Percentiles rank a stretch among this genome's conserved stretches.
Conservation (phyloP, 139 green algal genomes). For the Coccomyxa sp. region DNA sequence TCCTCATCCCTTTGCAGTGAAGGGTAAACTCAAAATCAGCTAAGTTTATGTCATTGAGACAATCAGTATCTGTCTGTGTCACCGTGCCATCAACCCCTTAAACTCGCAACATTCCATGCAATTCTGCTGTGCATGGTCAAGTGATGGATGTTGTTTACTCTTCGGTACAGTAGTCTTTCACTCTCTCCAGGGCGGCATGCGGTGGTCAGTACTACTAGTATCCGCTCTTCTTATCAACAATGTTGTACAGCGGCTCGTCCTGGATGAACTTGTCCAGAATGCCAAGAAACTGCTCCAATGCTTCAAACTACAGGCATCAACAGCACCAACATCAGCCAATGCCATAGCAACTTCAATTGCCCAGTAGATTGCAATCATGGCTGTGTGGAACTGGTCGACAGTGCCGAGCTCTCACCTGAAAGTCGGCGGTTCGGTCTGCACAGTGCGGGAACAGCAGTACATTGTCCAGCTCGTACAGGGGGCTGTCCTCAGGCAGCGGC, state of each 20-base stretch:
- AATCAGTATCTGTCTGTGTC: too few species aligned
- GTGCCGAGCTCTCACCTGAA: neutral
- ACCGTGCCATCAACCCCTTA: too few species aligned
- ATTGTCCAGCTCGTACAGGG: constrained; percentile 71
- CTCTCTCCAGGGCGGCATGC: too few species aligned
- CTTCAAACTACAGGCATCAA: constrained; percentile 5
- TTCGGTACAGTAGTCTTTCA: too few species aligned
- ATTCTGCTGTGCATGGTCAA: too few species aligned
- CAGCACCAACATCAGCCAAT: neutral
- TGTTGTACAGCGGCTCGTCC: constrained; percentile 58
- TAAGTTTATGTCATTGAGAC: too few species aligned
- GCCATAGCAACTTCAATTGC: neutral
- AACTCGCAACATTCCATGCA: too few species aligned
- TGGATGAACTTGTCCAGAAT: constrained; percentile 9
- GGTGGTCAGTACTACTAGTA: constrained; percentile 58
- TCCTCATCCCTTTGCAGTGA: too few species aligned
- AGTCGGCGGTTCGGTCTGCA: constrained; percentile 48
- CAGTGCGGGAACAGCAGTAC: constrained; percentile 73
- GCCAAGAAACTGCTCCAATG: constrained; percentile 12
- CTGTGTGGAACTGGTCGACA: neutral
- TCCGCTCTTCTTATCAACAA: constrained; percentile 59
- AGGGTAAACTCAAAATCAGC: too few species aligned
- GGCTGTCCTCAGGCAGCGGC: constrained; percentile 60
- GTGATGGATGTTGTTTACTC: too few species aligned
- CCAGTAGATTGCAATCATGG: neutral